These are phyloP conservation scores for Acacia pycnantha DNA, from an alignment of 331 rosid genomes.

Conservation along the genomic window DNA sequence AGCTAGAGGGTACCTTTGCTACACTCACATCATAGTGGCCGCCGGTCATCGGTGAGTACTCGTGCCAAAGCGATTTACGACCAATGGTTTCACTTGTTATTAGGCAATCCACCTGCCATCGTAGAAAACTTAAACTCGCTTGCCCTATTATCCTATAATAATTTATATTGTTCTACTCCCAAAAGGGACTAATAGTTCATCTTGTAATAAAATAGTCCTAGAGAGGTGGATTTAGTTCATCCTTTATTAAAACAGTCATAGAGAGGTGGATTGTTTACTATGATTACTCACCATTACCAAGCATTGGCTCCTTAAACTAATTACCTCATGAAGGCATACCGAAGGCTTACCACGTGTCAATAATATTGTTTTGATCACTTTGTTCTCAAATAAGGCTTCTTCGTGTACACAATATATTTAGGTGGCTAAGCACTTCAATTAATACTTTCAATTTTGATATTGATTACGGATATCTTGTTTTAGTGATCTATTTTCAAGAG, in stretches of 20 bases:
- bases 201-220: no score
- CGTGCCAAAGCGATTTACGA: conserved; percentile 62
- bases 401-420: conserved; percentile 63
- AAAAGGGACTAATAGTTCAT: conserved; percentile 29
- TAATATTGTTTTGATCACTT: conserved; percentile 61
- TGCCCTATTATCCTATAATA: conserved; percentile 67
- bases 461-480: no score
- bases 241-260: conserved; percentile 63
- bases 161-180: conserved; percentile 75
- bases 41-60: conserved; percentile 27
- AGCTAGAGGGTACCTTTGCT: conserved; percentile 76
- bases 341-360: conserved; percentile 68
- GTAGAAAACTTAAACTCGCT: no score
- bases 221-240: background rate
- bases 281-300: conserved; percentile 43
- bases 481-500: no score
- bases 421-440: conserved; percentile 42
- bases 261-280: conserved; percentile 89
- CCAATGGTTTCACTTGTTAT: conserved; percentile 75
- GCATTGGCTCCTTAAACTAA: conserved; percentile 44
- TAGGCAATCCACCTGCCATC: conserved; percentile 78
- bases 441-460: no score
- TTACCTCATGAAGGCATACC: conserved; percentile 46
- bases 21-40: conserved; percentile 53
- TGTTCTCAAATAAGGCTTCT: conserved; percentile 38